Percentiles rank a stretch among this genome's conserved stretches.
Conservation (phyloP, 805 yeast species). For the Candida patagonica region DNA sequence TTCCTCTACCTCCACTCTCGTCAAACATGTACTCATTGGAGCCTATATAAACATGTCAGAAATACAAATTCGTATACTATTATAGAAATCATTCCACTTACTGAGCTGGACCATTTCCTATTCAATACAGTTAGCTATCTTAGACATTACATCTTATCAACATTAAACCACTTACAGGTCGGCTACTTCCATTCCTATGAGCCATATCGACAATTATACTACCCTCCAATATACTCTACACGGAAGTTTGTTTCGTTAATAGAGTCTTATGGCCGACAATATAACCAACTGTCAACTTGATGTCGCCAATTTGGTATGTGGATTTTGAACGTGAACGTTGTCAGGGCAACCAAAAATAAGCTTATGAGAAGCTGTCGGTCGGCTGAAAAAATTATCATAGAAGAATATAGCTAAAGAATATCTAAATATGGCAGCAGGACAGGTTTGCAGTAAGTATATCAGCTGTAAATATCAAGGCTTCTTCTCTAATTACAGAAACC, state of each 20-base stretch:
- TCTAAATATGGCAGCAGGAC: too few species aligned
- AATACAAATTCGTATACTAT: background rate
- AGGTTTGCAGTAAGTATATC: background rate
- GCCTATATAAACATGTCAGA: constrained; percentile 12
- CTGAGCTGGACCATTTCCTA: constrained; percentile 35
- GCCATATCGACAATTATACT: too few species aligned
- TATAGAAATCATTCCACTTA: constrained; percentile 8
- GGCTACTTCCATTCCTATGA: background rate
- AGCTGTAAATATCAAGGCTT: background rate
- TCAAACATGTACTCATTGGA: constrained; percentile 51
- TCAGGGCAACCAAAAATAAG: too few species aligned
- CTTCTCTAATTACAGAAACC: constrained; percentile 31
- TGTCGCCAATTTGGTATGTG: too few species aligned
- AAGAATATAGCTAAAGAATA: too few species aligned
- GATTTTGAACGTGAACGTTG: too few species aligned
- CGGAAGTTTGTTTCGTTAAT: too few species aligned
- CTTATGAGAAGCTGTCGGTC: too few species aligned
- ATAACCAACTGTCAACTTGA: too few species aligned
- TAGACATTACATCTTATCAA: background rate
- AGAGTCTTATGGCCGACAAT: constrained; percentile 1
- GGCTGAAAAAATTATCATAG: too few species aligned
- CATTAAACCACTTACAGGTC: background rate
- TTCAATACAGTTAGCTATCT: background rate
- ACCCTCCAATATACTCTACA: too few species aligned
- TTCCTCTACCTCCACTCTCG: constrained; percentile 61